Conservation (phyloP, 2,329 filamentous ascomycete species). For the Fusarium coffeatum region DNA sequence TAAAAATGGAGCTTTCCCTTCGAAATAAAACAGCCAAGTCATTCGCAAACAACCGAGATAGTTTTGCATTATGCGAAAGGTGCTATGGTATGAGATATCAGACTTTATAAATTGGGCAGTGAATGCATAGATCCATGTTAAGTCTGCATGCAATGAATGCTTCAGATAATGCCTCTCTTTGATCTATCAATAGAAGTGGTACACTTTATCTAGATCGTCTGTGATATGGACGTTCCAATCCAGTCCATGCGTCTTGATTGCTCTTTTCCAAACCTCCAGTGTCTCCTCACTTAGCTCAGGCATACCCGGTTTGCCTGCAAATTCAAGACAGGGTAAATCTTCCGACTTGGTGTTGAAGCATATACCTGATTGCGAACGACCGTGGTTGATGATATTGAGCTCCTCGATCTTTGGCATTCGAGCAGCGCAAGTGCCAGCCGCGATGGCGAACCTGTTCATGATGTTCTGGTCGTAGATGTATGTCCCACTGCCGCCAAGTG, state of each 20-base stretch:
- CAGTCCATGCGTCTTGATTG: neutral
- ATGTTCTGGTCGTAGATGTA: neutral
- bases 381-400: neutral
- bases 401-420: conserved; percentile 9
- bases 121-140: neutral
- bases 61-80: too few relatives aligned
- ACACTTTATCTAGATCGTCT: neutral
- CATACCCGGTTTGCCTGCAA: neutral
- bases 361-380: neutral
- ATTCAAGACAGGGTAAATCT: conserved; percentile 5
- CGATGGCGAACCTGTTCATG: conserved; percentile 8
- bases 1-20: neutral
- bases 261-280: neutral
- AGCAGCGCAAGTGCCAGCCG: conserved; percentile 3
- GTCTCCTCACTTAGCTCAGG: conserved; percentile 5
- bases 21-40: accelerated
- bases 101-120: too few relatives aligned
- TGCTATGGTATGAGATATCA: too few relatives aligned
- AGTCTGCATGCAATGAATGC: neutral
- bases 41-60: neutral
- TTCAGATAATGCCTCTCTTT: neutral
- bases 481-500: too few relatives aligned
- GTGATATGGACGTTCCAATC: neutral
- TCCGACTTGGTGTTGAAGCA: neutral
- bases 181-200: neutral